phyloP scores from a whole-genome alignment of 1,284 basidiomycete species.

The Trametes sp. region DNA sequence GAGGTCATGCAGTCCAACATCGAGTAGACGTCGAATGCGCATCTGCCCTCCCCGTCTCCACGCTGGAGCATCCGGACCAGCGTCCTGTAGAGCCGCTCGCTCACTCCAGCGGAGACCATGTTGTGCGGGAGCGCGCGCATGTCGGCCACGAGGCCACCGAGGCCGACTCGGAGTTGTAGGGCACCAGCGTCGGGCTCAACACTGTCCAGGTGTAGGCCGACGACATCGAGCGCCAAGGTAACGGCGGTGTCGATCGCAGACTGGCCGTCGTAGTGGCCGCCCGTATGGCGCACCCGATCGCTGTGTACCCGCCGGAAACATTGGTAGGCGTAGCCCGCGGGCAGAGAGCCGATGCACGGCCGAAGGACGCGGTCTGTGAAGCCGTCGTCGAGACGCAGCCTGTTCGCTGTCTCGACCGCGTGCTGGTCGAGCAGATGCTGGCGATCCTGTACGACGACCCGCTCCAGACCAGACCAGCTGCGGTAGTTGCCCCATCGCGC shows the following conservation, averaged over 20 bases:
- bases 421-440: neutral
- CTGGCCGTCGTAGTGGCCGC: neutral
- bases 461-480: neutral
- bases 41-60: neutral
- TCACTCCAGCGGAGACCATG: neutral
- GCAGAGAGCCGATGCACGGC: neutral
- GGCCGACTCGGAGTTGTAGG: neutral
- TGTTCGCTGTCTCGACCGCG: neutral
- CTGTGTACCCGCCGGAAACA: neutral
- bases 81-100: neutral
- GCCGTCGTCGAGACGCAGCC: neutral
- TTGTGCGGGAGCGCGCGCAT: neutral
- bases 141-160: neutral
- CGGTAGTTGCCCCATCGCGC: neutral
- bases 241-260: neutral
- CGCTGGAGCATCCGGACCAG: neutral
- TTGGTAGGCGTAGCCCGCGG: neutral
- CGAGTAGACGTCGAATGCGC: neutral
- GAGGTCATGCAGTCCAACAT: constrained; percentile 1
- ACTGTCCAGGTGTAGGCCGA: neutral
- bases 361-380: neutral
- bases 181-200: neutral
- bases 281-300: neutral
- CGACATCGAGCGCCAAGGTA: neutral
- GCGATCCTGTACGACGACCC: neutral